Evolutionary conservation across 169 alveolate species (phyloP), one percentile per base, ranked within the genome.

Genomic region (Plasmodium gonderi): DNA sequence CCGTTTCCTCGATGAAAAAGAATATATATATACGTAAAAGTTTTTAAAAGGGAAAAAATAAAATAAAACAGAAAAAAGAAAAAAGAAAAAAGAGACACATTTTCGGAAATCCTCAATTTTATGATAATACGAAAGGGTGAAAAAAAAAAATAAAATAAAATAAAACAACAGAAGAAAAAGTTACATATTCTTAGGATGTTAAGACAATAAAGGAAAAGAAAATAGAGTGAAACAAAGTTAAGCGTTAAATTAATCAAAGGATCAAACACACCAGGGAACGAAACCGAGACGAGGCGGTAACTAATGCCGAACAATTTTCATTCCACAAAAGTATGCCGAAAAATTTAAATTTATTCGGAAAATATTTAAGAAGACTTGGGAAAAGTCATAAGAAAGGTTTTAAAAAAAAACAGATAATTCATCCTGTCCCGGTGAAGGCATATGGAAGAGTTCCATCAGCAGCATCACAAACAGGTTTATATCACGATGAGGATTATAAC

Each of bases 391-490:
- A 95, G 76, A 94, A 94, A 81, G 97, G 96, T 54, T 97, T 95
- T 94, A 97, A 97, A 89, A 96, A 95, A 90, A 91, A 93, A 92
- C 97, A 96, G 51, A 78, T 97, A 80, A 93, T 95, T 76, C 97
- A 95, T 36, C 98, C 98, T 42, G 95, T 97, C n/a, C 98, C 98
- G 72, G 98, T 96, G 29, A 97, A 97, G 91, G 97, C 98, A 14
- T 97, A 97, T 90, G 98, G 97, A 20, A 79, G 98, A 60, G 95
- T 92, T 23, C 98, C 98, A 20, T 95, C 98, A 11, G 97, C 97
- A n/a, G 97, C 98, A 17, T 96, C 98, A 40, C 98, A 96, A 91
- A 96, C 97, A 26, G 97, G 97, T 44, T 94, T 97, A 42, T 97
- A 95, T 82, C 98, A 96, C 79, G 98, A 97, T 91, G 98, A 97